Evolutionary conservation across 1,284 basidiomycete species (phyloP).

Genomic region (Pseudozyma flocculosa): DNA sequence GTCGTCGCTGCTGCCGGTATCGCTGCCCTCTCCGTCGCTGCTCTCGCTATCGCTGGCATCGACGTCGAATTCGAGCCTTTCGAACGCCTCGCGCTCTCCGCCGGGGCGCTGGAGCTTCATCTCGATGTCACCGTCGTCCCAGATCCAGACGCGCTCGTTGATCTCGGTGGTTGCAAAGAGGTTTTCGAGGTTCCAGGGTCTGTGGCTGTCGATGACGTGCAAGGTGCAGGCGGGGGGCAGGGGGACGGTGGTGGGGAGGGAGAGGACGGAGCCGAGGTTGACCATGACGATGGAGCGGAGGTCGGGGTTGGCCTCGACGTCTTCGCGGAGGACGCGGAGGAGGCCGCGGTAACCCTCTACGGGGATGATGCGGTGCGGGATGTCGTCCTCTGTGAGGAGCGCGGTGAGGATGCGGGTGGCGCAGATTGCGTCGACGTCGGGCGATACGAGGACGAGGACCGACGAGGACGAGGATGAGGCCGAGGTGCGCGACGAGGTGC

Average conservation of each 20-base stretch:
- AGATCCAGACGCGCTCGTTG: slow-evolving; percentile 46
- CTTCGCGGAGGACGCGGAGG: slow-evolving; percentile 11
- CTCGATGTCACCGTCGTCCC: slow-evolving; percentile 54
- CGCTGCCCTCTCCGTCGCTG: slow-evolving; percentile 49
- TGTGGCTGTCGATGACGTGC: slow-evolving; percentile 90
- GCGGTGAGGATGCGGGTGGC: slow-evolving; percentile 85
- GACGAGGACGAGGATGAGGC: slow-evolving; percentile 33
- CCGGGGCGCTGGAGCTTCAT: slow-evolving; percentile 23
- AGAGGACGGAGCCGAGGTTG: slow-evolving; percentile 86
- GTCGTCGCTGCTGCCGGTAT: slow-evolving; percentile 11
- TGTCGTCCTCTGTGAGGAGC: slow-evolving; percentile 87
- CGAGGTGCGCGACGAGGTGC: slow-evolving; percentile 20
- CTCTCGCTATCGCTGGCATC: slow-evolving; percentile 64
- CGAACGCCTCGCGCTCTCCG: slow-evolving; percentile 47
- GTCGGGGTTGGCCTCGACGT: slow-evolving; percentile 60
- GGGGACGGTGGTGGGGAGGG: slow-evolving; percentile 65
- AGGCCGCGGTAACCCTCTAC: slow-evolving; percentile 71
- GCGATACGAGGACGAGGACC: slow-evolving; percentile 79
- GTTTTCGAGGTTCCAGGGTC: slow-evolving; percentile 87
- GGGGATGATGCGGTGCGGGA: slow-evolving; percentile 87
- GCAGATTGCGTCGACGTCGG: slow-evolving; percentile 86
- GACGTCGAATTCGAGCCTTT: slow-evolving; percentile 48
- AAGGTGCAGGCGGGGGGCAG: slow-evolving; percentile 62
- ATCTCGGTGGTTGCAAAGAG: slow-evolving; percentile 69
- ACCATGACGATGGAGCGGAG: slow-evolving; percentile 87